Base-by-base conservation (phyloP, 768 basidiomycete species). In the Auricularia sp. region DNA sequence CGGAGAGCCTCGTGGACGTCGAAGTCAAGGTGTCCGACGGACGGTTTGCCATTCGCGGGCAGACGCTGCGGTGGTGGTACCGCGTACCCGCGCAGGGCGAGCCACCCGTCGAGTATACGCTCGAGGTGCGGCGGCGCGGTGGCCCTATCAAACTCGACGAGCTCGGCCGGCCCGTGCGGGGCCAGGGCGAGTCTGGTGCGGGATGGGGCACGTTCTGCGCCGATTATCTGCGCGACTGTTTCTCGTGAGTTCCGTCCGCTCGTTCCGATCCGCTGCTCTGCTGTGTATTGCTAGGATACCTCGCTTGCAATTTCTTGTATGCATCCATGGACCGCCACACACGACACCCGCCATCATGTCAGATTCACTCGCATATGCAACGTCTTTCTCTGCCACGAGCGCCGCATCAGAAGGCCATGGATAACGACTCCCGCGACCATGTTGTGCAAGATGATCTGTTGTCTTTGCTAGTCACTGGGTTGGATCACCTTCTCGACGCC, bases 51-150 rank as follows among this genome's bases (percentile, higher is more conserved):
- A 70, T 83, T 16, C 74, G 76, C 7, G 82, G 80, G 13, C 83
- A 85, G 72, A 76, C 68, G n/a, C 70, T 88, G 54, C 74, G 73
- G 63, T 87, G 82, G 82, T 80, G 71, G 65, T 83, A 84, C 67
- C 69, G 69, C 14, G 69, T 75, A 0, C 79, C 81, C 3, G 63
- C 62, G 8, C 65, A 34, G 0, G 71, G 70, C 8, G 73, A 70
- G 16, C 65, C 67, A 21, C 70, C 69, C 24, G 67, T 63, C 24
- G 75, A 73, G 63, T 75, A 78, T 68, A 74, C 72, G 62, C 78
- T 84, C 65, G 75, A 77, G 69, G 69, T 84, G 61, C 75, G 70
- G 68, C 68, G 83, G 54, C 69, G 69, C 1, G 78, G 78, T 11
- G 82, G 83, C 1, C 72, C 78, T 0, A 77, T 82, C 33, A 69